Conservation (phyloP, 1,284 basidiomycete genomes). For the Ceratobasidium sp. region DNA sequence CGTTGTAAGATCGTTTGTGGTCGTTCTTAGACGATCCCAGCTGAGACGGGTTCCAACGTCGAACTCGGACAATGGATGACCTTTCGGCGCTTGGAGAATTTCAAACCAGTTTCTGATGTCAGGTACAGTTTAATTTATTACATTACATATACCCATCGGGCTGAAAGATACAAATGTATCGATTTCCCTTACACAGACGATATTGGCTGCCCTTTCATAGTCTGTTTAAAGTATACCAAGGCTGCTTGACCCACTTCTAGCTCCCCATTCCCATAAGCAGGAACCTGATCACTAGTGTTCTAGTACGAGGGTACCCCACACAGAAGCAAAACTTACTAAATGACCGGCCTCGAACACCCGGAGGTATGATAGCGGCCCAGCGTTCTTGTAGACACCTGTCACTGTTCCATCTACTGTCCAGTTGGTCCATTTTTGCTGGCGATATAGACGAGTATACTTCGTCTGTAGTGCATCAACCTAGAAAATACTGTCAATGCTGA, state of each 20-base stretch:
- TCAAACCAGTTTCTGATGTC: no score
- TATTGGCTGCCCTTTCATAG: constrained; percentile 35
- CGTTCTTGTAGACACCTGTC: constrained; percentile 64
- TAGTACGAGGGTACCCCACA: neutral
- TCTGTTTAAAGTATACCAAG: constrained; percentile 46
- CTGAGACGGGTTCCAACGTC: no score
- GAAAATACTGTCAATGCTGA: neutral
- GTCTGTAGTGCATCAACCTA: constrained; percentile 57
- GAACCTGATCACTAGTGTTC: constrained; percentile 43
- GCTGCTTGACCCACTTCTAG: constrained; percentile 47
- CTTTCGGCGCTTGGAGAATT: no score
- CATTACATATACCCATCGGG: neutral
- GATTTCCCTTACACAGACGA: neutral
- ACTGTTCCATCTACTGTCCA: constrained; percentile 59
- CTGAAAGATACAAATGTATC: neutral
- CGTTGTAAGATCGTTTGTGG: no score
- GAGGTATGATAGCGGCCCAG: constrained; percentile 65
- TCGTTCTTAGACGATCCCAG: no score
- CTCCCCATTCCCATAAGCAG: constrained; percentile 52
- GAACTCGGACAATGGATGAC: no score
- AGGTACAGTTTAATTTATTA: constrained; percentile 50
- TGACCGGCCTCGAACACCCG: constrained; percentile 62
- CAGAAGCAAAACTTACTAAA: constrained; percentile 49
- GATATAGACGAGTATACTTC: constrained; percentile 51
- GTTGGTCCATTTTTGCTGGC: constrained; percentile 53